Evolutionary conservation across 352 stramenopile species (phyloP), one percentile per base, ranked within the genome.

Genomic region (Phytopythium oedochilum): DNA sequence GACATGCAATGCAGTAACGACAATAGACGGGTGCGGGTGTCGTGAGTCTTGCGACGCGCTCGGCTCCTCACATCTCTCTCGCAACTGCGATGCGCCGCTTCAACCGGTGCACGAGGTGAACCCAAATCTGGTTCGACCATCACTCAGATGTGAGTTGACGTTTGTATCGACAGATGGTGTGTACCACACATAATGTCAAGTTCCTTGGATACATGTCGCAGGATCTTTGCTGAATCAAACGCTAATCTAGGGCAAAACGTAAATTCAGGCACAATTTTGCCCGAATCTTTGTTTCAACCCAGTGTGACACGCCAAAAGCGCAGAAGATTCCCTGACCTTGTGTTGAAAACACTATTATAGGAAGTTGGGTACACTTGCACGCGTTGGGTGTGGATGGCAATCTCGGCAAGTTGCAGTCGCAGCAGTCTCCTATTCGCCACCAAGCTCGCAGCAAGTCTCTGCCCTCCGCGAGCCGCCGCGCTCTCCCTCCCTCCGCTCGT

Each of bases 391-490:
- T n/a, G n/a, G n/a, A n/a, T n/a, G n/a, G n/a, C n/a, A n/a, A n/a
- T n/a, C n/a, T n/a, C n/a, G n/a, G n/a, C 20, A 28, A 45, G 39
- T 45, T 45, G 39, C 39, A 45, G 39, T 45, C 39, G 39, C 20
- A 11, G 15, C 22, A 46, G 40, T 46, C 22, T 31, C 5, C 22
- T 31, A 46, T 22, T 26, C 22, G 40, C 40, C 5, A 29, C 4
- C 40, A 46, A 29, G 20, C 40, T 10, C 22, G 40, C 40, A 46
- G 40, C 0, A 18, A 9, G 2, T 42, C 35, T 4, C 14, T 42
- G 1, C 7, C 17, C 1, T 17, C 17, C 18, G 1, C 17, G 2
- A 18, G 23, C 11, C 20, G 12, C 23, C 22, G 22, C 23, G 4
- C n/a, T 25, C 23, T 46, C 7, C 40, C 40, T 4, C 40, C 46